phyloP scores from a whole-genome alignment of 2,329 filamentous ascomycete species.

The Claviceps sp. region DNA sequence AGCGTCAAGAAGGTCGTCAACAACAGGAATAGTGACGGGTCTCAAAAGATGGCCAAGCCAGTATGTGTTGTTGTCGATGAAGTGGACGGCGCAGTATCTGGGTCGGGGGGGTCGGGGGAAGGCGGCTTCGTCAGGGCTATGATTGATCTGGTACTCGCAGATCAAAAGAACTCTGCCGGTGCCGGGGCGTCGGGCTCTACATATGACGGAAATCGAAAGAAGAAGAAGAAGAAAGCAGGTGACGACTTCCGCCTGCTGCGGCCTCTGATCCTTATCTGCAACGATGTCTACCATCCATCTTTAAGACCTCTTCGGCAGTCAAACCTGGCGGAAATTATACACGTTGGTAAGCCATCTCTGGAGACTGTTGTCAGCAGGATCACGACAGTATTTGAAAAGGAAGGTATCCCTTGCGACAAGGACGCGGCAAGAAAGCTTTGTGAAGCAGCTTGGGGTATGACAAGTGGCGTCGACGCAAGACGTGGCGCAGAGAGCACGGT shows the following conservation, averaged over 20 bases:
- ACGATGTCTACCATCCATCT: conserved; percentile 89
- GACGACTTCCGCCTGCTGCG: conserved; percentile 80
- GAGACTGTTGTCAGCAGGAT: conserved; percentile 75
- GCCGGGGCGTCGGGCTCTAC: conserved; percentile 15
- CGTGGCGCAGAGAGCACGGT: conserved; percentile 55
- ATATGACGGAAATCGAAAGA: conserved; percentile 25
- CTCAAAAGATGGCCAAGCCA: conserved; percentile 64
- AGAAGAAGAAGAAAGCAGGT: conserved; percentile 48
- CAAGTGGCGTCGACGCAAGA: conserved; percentile 54
- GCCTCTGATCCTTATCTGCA: conserved; percentile 88
- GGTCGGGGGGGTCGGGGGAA: conserved; percentile 64
- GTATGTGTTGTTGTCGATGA: conserved; percentile 93
- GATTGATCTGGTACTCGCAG: conserved; percentile 75
- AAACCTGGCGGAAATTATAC: conserved; percentile 73
- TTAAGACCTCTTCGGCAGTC: conserved; percentile 78
- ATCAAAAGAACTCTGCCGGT: conserved; percentile 57
- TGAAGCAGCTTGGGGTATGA: conserved; percentile 71
- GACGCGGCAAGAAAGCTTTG: conserved; percentile 79
- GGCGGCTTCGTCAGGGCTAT: conserved; percentile 92
- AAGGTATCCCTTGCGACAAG: conserved; percentile 76
- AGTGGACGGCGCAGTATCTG: conserved; percentile 84
- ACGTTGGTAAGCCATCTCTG: conserved; percentile 76
- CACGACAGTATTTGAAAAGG: conserved; percentile 73
- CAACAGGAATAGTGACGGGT: conserved; percentile 36
- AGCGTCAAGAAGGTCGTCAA: conserved; percentile 70